Base-by-base conservation (phyloP, 2,329 filamentous ascomycete species). In the Colletotrichum euphorbiae region DNA sequence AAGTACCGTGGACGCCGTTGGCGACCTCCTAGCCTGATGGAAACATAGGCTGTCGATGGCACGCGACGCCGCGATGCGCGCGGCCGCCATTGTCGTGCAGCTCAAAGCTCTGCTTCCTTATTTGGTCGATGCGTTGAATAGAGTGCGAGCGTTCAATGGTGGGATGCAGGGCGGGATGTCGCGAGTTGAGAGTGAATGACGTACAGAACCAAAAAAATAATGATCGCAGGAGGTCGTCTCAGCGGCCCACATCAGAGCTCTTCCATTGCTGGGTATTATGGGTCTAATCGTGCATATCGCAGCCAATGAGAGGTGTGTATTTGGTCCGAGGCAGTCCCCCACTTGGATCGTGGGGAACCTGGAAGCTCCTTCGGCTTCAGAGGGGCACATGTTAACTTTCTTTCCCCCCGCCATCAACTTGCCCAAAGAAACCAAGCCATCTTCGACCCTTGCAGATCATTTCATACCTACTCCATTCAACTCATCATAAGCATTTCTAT, bases 321-420 rank as follows among this genome's bases (percentile, higher is more conserved):
- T 51, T 59, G 9, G 31, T 56, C 66, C 66, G 62, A 66, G 61
- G 55, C 66, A 55, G 45, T 36, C 62, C 15, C 60, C 66, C 46
- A 55, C 66, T 36, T 36, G 33, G 62, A 66, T 55, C 66, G 65
- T 68, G 65, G 65, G 61, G 65, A 24, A 21, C 21, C 21, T 21
- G n/a, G n/a, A 67, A 68, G 65, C 65, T 58, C 46, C 65, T 58
- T 33, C 48, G 43, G 42, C 54, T 42, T 60, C 43, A 51, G 66
- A 69, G 66, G 65, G 65, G 65, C 65, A 68, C 55, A 59, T 68
- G 48, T 33, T 33, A 48, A 66, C 40, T 54, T 69, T 69, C 54
- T 55, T 66, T 43, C 62, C 65, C 62, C 62, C 66, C 33, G 46
- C 42, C 63, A 59, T 65, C 55, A 21, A n/a, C 46, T 42, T 48